These are phyloP conservation scores for Apiotrichum akiyoshidainum DNA, from an alignment of 1,284 basidiomycete species.

Conservation along the genomic window DNA sequence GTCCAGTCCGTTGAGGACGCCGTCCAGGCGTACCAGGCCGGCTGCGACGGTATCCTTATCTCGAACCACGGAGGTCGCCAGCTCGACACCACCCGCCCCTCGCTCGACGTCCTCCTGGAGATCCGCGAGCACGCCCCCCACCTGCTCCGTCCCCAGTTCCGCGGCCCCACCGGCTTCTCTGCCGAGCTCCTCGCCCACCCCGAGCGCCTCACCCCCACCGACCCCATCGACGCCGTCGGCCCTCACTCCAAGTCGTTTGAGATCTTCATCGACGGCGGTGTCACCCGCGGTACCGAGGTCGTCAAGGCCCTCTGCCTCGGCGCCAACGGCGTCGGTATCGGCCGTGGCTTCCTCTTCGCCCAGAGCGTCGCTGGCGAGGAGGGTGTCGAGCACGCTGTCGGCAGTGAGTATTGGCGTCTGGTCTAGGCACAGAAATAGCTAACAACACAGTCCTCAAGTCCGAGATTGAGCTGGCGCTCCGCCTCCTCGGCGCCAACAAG, in stretches of 20 bases:
- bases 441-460: conserved; percentile 33
- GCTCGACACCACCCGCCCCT: conserved; percentile 58
- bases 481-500: conserved; percentile 68
- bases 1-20: conserved; percentile 55
- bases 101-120: conserved; percentile 71
- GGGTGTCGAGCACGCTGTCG: conserved; percentile 69
- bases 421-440: not conserved
- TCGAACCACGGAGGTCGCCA: conserved; percentile 56
- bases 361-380: conserved; percentile 83
- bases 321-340: conserved; percentile 83
- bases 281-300: conserved; percentile 82
- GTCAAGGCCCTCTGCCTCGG: conserved; percentile 88
- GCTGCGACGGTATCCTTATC: conserved; percentile 54
- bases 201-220: conserved; percentile 59
- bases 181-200: conserved; percentile 58
- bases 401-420: conserved; percentile 43
- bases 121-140: conserved; percentile 55
- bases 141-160: conserved; percentile 40
- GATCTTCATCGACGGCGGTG: conserved; percentile 88
- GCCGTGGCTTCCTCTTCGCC: conserved; percentile 84
- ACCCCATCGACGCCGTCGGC: conserved; percentile 11
- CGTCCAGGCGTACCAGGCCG: conserved; percentile 51
- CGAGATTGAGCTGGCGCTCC: conserved; percentile 68
- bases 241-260: conserved; percentile 32
- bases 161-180: conserved; percentile 34